phyloP scores from a whole-genome alignment of 208 protist species.

The Trypanosoma conorhini region DNA sequence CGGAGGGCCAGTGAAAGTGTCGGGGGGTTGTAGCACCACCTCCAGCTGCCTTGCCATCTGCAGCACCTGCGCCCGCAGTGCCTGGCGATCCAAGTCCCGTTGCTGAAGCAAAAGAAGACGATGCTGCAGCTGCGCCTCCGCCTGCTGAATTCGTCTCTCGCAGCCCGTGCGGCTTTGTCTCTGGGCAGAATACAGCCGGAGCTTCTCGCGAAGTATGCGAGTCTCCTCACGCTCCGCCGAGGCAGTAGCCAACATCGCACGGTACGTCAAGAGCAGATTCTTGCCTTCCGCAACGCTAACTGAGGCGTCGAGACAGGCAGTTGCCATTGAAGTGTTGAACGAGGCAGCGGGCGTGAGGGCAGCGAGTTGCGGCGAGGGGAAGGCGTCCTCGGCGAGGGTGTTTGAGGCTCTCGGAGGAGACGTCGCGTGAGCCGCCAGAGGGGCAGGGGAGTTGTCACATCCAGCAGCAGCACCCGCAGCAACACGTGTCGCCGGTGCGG shows the following conservation, averaged over 20 bases:
- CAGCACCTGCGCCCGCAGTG: slow-evolving; percentile 34
- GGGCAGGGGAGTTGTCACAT: too few relatives aligned
- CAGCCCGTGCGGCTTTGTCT: not conserved
- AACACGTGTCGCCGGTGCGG: not conserved
- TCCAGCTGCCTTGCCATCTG: slow-evolving; percentile 31
- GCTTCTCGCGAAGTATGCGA: slow-evolving; percentile 18
- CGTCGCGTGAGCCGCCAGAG: not conserved
- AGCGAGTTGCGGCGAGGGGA: not conserved
- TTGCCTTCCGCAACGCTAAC: slow-evolving; percentile 4
- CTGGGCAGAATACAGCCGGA: slow-evolving; percentile 16
- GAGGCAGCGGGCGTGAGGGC: not conserved
- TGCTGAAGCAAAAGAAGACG: slow-evolving; percentile 29
- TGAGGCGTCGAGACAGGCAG: not conserved
- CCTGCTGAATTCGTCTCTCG: not conserved
- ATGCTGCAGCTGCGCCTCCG: slow-evolving; percentile 18
- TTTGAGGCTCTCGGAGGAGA: not conserved
- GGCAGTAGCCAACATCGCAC: slow-evolving; percentile 9
- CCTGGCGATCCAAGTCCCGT: slow-evolving; percentile 37
- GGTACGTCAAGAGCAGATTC: slow-evolving; percentile 11
- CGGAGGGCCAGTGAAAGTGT: not conserved
- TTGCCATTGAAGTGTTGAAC: slow-evolving; percentile 1
- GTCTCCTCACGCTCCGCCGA: slow-evolving; percentile 35
- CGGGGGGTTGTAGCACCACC: not conserved
- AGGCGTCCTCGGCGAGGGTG: not conserved
- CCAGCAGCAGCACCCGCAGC: not conserved